Evolutionary conservation across 2,329 filamentous ascomycete species (phyloP).

Genomic region (Ophiostoma montium): DNA sequence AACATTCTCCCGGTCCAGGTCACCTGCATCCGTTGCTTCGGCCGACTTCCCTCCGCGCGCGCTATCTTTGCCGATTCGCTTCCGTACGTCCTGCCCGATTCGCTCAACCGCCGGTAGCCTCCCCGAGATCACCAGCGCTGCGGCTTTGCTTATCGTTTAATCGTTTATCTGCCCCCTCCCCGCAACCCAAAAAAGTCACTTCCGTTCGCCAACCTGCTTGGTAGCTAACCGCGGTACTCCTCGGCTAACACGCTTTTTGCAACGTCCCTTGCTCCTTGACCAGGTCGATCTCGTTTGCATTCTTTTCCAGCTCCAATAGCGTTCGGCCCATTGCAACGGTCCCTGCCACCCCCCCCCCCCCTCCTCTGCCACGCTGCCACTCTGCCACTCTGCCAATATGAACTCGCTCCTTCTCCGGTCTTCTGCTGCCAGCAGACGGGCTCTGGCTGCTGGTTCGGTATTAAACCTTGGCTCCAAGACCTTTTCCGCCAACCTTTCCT

Average conservation of each 20-base stretch:
- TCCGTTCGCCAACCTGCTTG: background rate
- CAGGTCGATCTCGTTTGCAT: background rate
- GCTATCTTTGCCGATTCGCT: constrained; percentile 5
- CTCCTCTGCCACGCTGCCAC: no score
- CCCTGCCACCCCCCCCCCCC: background rate
- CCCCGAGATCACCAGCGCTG: background rate
- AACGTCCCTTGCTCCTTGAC: background rate
- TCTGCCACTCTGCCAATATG: constrained; percentile 10
- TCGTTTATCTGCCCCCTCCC: background rate
- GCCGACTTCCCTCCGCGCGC: background rate
- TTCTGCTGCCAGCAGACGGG: constrained; percentile 9
- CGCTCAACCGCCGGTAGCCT: constrained; percentile 3
- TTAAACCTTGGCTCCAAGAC: constrained; percentile 9
- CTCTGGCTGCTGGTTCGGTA: constrained; percentile 10
- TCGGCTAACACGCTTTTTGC: constrained; percentile 10
- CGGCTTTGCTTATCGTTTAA: constrained; percentile 1
- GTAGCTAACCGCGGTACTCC: constrained; percentile 11
- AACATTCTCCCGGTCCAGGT: background rate
- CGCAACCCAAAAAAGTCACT: background rate
- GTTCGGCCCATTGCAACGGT: constrained; percentile 6
- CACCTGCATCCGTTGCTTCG: background rate
- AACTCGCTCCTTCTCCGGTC: constrained; percentile 10
- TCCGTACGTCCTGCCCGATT: background rate
- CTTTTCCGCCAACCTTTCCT: constrained; percentile 8
- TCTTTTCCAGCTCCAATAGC: constrained; percentile 8